A percentile compares a stretch with the other conserved stretches of the same genome.
These are phyloP conservation scores for Epichloe sylvatica DNA, from an alignment of 2,329 filamentous ascomycete species.

Conservation along the genomic window DNA sequence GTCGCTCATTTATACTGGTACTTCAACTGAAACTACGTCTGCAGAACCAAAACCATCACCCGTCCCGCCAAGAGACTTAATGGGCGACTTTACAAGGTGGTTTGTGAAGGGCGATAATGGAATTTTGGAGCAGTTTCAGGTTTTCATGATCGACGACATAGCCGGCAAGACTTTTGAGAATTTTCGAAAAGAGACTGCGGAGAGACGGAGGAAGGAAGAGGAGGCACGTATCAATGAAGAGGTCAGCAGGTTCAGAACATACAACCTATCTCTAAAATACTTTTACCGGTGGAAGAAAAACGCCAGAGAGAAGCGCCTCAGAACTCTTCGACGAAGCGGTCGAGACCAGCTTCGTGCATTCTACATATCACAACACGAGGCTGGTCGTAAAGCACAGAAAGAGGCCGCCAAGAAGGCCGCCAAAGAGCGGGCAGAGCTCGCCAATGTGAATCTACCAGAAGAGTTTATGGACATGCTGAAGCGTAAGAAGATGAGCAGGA, in stretches of 20 bases:
- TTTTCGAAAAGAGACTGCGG: constrained; percentile 26
- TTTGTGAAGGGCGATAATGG: constrained; percentile 40
- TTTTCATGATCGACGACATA: constrained; percentile 31
- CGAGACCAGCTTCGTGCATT: constrained; percentile 37
- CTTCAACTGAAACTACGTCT: neutral
- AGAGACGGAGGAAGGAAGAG: constrained; percentile 31
- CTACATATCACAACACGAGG: constrained; percentile 24
- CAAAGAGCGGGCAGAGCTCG: constrained; percentile 13
- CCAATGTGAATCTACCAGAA: constrained; percentile 20
- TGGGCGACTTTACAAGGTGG: constrained; percentile 40
- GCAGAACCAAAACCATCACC: neutral
- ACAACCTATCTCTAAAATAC: constrained; percentile 38
- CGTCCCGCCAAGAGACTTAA: constrained; percentile 22
- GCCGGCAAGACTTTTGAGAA: constrained; percentile 27
- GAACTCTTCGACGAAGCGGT: constrained; percentile 36
- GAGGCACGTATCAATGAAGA: constrained; percentile 32
- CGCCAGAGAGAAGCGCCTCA: constrained; percentile 33
- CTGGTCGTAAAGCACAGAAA: constrained; percentile 20
- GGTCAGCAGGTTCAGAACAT: constrained; percentile 33
- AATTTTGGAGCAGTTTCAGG: constrained; percentile 36
- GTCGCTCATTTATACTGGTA: neutral
- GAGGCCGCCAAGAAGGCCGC: constrained; percentile 17
- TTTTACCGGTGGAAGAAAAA: constrained; percentile 42
- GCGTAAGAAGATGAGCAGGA: constrained; percentile 17
- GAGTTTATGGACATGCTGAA: constrained; percentile 21